phyloP scores from a whole-genome alignment of 306 rosid genomes.

The Lithocarpus polystachyus region DNA sequence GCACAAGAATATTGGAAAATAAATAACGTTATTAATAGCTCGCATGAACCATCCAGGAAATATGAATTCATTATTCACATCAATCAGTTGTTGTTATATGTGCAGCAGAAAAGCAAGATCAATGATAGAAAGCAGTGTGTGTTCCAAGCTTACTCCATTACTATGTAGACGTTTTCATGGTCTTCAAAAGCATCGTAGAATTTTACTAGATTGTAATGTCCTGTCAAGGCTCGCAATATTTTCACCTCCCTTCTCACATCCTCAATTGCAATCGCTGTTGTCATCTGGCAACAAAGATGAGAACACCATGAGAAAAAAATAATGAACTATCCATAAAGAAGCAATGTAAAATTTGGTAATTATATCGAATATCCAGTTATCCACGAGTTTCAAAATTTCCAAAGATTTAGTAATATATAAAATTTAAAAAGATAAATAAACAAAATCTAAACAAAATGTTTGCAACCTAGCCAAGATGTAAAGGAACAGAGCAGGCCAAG shows the following conservation, averaged over 20 bases:
- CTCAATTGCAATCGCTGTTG: conserved; percentile 94
- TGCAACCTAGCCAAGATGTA: background rate
- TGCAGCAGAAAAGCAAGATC: background rate
- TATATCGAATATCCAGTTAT: background rate
- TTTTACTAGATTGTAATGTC: conserved; percentile 78
- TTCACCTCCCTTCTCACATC: conserved; percentile 99
- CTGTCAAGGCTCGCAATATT: conserved; percentile 88
- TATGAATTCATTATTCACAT: background rate
- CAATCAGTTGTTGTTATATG: background rate
- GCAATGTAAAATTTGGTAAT: background rate
- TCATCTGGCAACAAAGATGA: conserved; percentile 63
- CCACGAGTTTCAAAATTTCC: no score
- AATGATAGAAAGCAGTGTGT: conserved; percentile 15
- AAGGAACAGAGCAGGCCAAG: background rate
- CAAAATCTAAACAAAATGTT: background rate
- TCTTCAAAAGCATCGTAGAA: conserved; percentile 97
- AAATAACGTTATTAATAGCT: background rate
- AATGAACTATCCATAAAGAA: background rate
- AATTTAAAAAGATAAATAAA: background rate
- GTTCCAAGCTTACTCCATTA: conserved; percentile 86
- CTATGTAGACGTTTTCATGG: conserved; percentile 94
- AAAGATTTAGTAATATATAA: background rate
- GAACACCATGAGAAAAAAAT: conserved; percentile 3
- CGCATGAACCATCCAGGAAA: background rate
- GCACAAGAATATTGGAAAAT: background rate